Conservation (phyloP, 2,329 filamentous ascomycete genomes). For the Orbilia ellipsospora region DNA sequence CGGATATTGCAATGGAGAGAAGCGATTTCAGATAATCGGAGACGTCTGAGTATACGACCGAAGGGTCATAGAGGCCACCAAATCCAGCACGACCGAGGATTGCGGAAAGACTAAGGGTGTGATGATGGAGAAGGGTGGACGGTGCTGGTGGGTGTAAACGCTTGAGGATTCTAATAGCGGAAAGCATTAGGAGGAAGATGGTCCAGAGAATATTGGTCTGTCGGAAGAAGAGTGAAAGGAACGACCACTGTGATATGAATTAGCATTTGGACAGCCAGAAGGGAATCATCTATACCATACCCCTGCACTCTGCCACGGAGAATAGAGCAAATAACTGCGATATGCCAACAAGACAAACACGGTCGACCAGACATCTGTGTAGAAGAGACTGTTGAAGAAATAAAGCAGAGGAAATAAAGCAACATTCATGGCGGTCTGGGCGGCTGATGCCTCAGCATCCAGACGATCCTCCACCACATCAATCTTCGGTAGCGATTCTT, state of each 20-base stretch:
- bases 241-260: conserved; percentile 67
- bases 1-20: conserved; percentile 73
- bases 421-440: conserved; percentile 79
- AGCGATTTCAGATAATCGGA: conserved; percentile 70
- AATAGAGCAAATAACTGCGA: conserved; percentile 64
- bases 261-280: conserved; percentile 60
- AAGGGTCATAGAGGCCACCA: conserved; percentile 47
- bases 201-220: conserved; percentile 99
- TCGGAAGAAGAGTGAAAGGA: conserved; percentile 78
- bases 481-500: conserved; percentile 29
- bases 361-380: conserved; percentile 89
- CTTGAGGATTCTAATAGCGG: conserved; percentile 44
- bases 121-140: conserved; percentile 37
- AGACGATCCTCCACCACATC: conserved; percentile 46
- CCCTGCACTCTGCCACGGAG: conserved; percentile 55
- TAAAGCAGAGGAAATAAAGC: conserved; percentile 88
- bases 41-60: conserved; percentile 56
- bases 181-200: conserved; percentile 75
- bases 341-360: conserved; percentile 78
- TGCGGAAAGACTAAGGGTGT: conserved; percentile 35
- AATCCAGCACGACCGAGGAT: conserved; percentile 23
- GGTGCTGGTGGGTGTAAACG: conserved; percentile 61
- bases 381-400: conserved; percentile 96
- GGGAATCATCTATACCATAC: conserved; percentile 61
- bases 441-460: conserved; percentile 58